These are phyloP conservation scores for Phytopythium oedochilum DNA, from an alignment of 352 stramenopile genomes.

Conservation along the genomic window DNA sequence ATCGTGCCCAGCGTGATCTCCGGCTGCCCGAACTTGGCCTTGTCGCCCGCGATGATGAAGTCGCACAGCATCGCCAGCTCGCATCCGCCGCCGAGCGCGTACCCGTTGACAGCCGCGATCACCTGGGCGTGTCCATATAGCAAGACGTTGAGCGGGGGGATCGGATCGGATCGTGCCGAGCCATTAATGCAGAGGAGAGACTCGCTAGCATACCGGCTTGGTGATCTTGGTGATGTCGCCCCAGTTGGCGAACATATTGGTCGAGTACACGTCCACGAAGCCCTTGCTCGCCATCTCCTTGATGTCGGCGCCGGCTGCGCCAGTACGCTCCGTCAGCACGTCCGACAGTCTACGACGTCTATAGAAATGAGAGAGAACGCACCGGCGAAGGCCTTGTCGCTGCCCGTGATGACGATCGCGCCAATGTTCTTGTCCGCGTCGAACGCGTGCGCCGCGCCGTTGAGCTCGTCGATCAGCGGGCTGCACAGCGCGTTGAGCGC, in stretches of 20 bases:
- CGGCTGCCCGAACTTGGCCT: constrained; percentile 97
- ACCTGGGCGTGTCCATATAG: constrained; percentile 23
- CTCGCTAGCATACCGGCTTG: constrained; percentile 68
- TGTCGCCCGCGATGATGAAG: constrained; percentile 95
- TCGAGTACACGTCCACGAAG: constrained; percentile 93
- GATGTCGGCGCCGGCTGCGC: constrained; percentile 91
- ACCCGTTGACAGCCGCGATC: constrained; percentile 98
- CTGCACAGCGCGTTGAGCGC: constrained; percentile 97
- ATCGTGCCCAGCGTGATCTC: constrained; percentile 99
- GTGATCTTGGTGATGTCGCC: constrained; percentile 92
- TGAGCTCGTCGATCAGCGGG: constrained; percentile 93
- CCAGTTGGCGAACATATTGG: constrained; percentile 98
- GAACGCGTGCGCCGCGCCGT: constrained; percentile 90
- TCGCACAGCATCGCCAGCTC: constrained; percentile 99
- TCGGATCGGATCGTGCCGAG: too few species aligned
- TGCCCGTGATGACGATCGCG: constrained; percentile 96
- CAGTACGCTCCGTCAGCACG: not conserved
- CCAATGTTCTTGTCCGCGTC: constrained; percentile 92
- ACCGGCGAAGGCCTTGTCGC: constrained; percentile 94
- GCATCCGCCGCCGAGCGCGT: constrained; percentile 96
- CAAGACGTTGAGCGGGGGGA: not conserved
- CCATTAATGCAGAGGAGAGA: too few species aligned
- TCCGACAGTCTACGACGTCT: too few species aligned
- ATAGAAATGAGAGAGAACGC: too few species aligned
- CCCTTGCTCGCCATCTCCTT: constrained; percentile 94